Evolutionary conservation across 768 basidiomycete species (phyloP).

Genomic region (Psilocybe azurescens): DNA sequence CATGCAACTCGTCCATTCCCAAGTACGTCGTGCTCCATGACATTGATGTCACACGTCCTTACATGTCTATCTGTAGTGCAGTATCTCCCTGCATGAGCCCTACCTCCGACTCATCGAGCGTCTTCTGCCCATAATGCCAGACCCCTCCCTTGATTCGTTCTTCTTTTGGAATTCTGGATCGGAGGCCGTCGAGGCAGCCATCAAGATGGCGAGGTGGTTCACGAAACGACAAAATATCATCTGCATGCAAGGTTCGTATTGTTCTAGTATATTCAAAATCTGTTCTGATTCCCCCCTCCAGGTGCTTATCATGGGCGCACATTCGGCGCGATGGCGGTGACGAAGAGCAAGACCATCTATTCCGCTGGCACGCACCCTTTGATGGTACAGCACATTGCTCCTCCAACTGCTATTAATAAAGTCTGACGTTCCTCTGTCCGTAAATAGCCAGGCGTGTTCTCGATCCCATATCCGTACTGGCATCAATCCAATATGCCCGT

Average conservation of each 20-base stretch:
- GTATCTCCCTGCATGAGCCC: constrained; percentile 86
- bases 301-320: constrained; percentile 93
- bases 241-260: constrained; percentile 75
- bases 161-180: constrained; percentile 98
- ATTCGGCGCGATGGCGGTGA: constrained; percentile 91
- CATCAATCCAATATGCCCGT: constrained; percentile 74
- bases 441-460: constrained; percentile 79
- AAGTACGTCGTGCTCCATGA: constrained; percentile 47
- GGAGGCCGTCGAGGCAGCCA: constrained; percentile 88
- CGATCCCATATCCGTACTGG: constrained; percentile 91
- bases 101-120: constrained; percentile 88
- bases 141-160: constrained; percentile 91
- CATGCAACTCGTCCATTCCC: constrained; percentile 77
- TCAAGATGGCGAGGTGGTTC: constrained; percentile 83
- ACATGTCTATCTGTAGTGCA: constrained; percentile 59
- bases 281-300: constrained; percentile 23
- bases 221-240: constrained; percentile 91
- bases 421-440: constrained; percentile 1
- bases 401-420: background rate
- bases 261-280: background rate
- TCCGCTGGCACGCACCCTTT: constrained; percentile 78
- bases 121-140: constrained; percentile 88
- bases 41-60: background rate
- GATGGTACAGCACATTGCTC: constrained; percentile 61
- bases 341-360: constrained; percentile 94